Base-by-base conservation (phyloP, 1,284 basidiomycete genomes). In the Leucoagaricus sp. region DNA sequence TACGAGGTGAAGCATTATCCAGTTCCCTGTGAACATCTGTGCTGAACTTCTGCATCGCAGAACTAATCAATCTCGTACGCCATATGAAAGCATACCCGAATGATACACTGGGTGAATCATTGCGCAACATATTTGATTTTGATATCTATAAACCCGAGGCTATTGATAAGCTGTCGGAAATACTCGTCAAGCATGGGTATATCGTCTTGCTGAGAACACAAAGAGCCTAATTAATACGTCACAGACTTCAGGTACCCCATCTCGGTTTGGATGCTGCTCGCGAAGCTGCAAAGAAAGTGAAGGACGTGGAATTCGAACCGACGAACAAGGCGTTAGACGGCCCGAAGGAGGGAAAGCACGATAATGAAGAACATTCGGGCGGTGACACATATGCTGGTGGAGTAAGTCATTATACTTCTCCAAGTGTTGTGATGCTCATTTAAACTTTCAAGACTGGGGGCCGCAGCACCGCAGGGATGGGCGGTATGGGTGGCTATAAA, bases 101-200 rank as follows among this genome's bases (percentile, higher is more conserved):
- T 23, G 85, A 87, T 64, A 69, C 80, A 0, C 69, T 87, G 6
- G 84, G 81, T 33, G 73, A 76, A 33, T 78, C 79, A 3, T 67
- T 87, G 10, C 75, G 85, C 13, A 87, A 86, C 60, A 74, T 86
- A 7, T 87, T 87, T 61, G 85, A 87, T 64, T 87, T 86, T 59
- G 85, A 87, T 63, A 76, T 86, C 7, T 84, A 84, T 65, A 82
- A 80, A 61, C 81, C 80, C 0, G 84, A 86, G 58, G 84, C 82
- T 5, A 83, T 85, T 38, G 82, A 85, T 45, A 82, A 80, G 62
- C 70, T 87, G 15, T 75, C 74, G 1, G 75, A 80, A 23, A 83
- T 87, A 21, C 67, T 87, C 23, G 72, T 80, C 45, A 79, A 79
- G 56, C 83, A 86, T 62, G 85, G 84, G 84, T 85, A 57, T 21